Evolutionary conservation across 2,329 filamentous ascomycete species (phyloP), one percentile per base, ranked within the genome.

Genomic region (Exophiala sp.): DNA sequence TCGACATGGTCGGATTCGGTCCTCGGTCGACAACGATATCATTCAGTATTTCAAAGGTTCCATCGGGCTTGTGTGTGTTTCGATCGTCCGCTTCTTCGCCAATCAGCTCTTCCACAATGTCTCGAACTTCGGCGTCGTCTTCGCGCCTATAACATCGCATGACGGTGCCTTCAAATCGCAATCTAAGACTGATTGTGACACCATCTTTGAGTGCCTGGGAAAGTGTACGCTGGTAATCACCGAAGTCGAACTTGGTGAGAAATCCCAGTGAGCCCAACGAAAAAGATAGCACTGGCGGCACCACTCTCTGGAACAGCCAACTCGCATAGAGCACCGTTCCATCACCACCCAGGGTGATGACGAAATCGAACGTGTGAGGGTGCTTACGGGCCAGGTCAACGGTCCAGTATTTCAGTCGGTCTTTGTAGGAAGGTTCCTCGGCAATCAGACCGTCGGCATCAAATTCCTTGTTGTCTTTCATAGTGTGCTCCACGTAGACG

Each of bases 1-100:
- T 84, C 9, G 88, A 93, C 87, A 98, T 91, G 46, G 89, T 95
- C 39, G 91, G 82, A 67, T 94, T 96, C 5, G 93, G 93, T 0
- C 93, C 93, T 14, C 93, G 79, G 64, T 98, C 93, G 23, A 97
- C 81, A 7, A 98, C 91, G n/a, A 97, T 82, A 66, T 98, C 93
- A 62, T 98, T 98, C 55, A 98, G 72, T 50, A 97, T 95, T 67
- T 95, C 88, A 66, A 83, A 88, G 1, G 86, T 90, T 32, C 82
- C 81, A 60, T 93, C 88, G 0, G 90, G 90, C 35, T 74, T 78
- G 70, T 97, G 93, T 0, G 91, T 97, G 59, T 84, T 81, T 60
- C 86, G 82, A 61, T 94, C 86, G 39, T 90, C 88, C 41, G 80
- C 81, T 70, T 91, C 88, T 64, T 91, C 86, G 3, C 88, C 90